phyloP scores from a whole-genome alignment of 2,329 filamentous ascomycete genomes.

The Aschersonia sp. region DNA sequence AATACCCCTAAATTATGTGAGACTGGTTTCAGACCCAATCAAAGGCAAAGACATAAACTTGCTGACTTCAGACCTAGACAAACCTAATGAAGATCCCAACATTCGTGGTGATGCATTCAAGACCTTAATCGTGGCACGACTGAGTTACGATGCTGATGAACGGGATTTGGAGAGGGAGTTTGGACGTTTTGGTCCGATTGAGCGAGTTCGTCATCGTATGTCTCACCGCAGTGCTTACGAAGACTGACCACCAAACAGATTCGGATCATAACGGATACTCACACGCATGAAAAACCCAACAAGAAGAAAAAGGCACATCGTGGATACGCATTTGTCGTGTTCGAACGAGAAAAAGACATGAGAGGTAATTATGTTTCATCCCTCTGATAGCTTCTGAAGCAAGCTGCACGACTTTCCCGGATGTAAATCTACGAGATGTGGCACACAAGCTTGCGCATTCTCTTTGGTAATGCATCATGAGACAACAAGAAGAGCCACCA shows the following conservation, averaged over 20 bases:
- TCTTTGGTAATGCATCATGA: constrained; percentile 25
- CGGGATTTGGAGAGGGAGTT: constrained; percentile 90
- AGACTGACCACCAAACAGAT: constrained; percentile 39
- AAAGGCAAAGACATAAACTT: background rate
- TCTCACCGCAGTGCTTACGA: background rate
- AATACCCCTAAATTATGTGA: constrained; percentile 53
- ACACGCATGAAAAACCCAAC: constrained; percentile 52
- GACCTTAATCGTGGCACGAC: constrained; percentile 80
- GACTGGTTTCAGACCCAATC: constrained; percentile 8
- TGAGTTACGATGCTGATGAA: constrained; percentile 81
- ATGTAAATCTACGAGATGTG: constrained; percentile 18
- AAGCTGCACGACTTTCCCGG: constrained; percentile 1
- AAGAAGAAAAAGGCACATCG: constrained; percentile 72
- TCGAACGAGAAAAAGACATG: constrained; percentile 96
- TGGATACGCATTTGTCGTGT: constrained; percentile 94
- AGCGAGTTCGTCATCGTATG: constrained; percentile 48
- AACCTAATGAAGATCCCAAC: constrained; percentile 73
- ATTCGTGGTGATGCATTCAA: constrained; percentile 89
- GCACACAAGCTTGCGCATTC: constrained; percentile 27
- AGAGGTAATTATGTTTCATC: constrained; percentile 59
- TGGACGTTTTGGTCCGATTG: constrained; percentile 83
- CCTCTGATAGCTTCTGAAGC: constrained; percentile 2
- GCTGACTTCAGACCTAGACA: constrained; percentile 36
- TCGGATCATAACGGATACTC: constrained; percentile 69
- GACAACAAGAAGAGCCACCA: constrained; percentile 31